phyloP scores from a whole-genome alignment of 257 asterid species.

The Echites panduratus region DNA sequence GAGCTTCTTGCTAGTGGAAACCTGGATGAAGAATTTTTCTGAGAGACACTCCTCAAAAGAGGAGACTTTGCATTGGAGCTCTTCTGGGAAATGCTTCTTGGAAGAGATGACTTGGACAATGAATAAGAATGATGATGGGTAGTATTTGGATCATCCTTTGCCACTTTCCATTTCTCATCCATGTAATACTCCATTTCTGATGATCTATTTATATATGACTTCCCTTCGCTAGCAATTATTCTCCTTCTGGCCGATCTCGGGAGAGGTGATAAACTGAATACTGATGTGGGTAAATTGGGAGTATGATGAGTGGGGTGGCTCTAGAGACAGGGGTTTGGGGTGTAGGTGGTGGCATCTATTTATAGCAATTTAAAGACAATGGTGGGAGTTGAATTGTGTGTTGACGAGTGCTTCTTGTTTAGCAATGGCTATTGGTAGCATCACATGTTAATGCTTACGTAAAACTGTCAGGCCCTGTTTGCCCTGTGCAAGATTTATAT shows the following conservation, averaged over 20 bases:
- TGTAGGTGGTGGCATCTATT: slow-evolving; percentile 31
- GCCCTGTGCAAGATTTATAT: slow-evolving; percentile 11
- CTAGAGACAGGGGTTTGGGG: slow-evolving; percentile 14
- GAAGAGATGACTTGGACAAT: slow-evolving; percentile 31
- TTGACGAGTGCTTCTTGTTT: slow-evolving; percentile 48
- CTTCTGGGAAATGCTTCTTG: slow-evolving; percentile 50
- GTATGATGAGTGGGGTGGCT: slow-evolving; percentile 10
- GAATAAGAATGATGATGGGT: slow-evolving; percentile 15
- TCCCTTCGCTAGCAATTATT: not conserved
- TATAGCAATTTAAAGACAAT: slow-evolving; percentile 36
- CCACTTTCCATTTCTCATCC: slow-evolving; percentile 64
- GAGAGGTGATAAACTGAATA: not conserved
- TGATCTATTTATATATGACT: not conserved
- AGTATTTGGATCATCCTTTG: slow-evolving; percentile 44
- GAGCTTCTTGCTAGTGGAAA: slow-evolving; percentile 38
- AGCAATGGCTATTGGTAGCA: slow-evolving; percentile 29
- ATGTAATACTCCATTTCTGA: slow-evolving; percentile 55
- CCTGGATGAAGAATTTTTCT: slow-evolving; percentile 38
- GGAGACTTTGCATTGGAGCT: slow-evolving; percentile 31
- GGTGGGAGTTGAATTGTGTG: slow-evolving; percentile 22
- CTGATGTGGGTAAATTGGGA: slow-evolving; percentile 1
- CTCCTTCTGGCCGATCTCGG: slow-evolving; percentile 4
- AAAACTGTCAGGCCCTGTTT: slow-evolving; percentile 38
- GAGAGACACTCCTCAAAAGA: slow-evolving; percentile 24
- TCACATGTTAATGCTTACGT: slow-evolving; percentile 64